Base-by-base conservation (phyloP, 495 filamentous ascomycete genomes). In the Neurospora tetrasperma region DNA sequence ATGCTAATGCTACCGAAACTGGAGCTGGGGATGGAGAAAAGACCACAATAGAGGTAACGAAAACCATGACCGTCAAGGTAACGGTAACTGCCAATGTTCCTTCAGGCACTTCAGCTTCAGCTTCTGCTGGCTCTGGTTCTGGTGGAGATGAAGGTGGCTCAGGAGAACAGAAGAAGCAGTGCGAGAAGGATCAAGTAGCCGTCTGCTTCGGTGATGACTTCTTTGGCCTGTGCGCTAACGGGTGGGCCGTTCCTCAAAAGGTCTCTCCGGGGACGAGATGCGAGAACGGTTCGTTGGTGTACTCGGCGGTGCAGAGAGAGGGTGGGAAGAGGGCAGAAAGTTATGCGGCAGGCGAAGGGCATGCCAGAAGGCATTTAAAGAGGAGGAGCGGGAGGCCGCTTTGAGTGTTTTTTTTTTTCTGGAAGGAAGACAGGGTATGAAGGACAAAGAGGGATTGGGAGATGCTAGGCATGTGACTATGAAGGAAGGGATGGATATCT, bases 221-320 rank as follows among this genome's bases (percentile, higher is more conserved):
- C 5, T 79, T 78, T 48, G 78, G 78, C 1, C 20, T 76, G 35
- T 79, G 78, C 16, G 73, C 70, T 8, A 44, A 74, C 46, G 76
- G 75, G 3, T 5, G 41, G 20, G 74, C 76, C 4, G 70, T 78
- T 16, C 39, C 69, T 2, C 73, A 76, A 43, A 6, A 40, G 1
- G 73, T 54, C 1, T 75, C 74, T 14, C 16, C 38, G 2, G 78
- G 76, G 8, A 79, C 76, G 23, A 75, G 44, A 1, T 79, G 78
- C 70, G 71, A 46, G n/a, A 23, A 40, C 1, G 70, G 72, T 18
- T 31, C 5, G 1, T 62, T 62, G 54, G 54, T 62, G 54, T 27
- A 62, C 12, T 62, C 54, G 27, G 54, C 54, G 11, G 54, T 62
- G 27, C 27, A 9, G 27, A 62, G 11, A 6, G 54, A 16, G 23